These are phyloP conservation scores for Rhynchosporium secalis DNA, from an alignment of 2,329 filamentous ascomycete species.

Conservation along the genomic window DNA sequence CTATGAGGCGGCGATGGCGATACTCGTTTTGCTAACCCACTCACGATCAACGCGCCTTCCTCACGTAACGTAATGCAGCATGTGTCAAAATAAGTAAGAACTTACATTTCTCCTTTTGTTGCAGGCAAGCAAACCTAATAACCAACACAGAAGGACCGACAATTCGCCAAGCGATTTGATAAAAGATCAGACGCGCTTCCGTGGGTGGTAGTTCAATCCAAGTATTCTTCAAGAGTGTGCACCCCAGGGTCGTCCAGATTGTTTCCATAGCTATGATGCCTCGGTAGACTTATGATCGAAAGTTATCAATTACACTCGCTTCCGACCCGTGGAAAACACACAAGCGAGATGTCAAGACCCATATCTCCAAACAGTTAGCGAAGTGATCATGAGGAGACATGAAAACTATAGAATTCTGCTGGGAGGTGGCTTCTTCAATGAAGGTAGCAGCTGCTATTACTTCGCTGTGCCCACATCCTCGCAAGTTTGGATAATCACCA, in stretches of 20 bases:
- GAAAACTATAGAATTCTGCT: neutral
- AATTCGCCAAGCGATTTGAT: too few species aligned
- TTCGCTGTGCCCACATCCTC: too few species aligned
- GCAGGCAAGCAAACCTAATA: too few species aligned
- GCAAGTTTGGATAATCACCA: too few species aligned
- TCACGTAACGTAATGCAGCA: neutral
- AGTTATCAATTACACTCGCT: neutral
- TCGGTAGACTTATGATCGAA: neutral
- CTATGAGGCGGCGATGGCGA: conserved; percentile 2
- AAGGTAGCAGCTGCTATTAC: neutral
- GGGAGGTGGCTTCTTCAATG: neutral
- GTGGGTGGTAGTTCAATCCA: too few species aligned
- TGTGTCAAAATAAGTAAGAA: neutral
- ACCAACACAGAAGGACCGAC: too few species aligned
- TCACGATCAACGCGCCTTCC: neutral
- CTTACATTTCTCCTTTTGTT: too few species aligned
- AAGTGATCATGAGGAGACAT: neutral
- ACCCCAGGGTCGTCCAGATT: too few species aligned
- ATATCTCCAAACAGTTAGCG: neutral
- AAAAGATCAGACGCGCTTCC: too few species aligned
- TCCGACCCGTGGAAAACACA: neutral
- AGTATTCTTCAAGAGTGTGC: too few species aligned
- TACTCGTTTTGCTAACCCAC: neutral
- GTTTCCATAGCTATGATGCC: too few species aligned
- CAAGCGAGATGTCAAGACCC: neutral